phyloP scores from a whole-genome alignment of 768 basidiomycete species.

The Amanita exitialis region DNA sequence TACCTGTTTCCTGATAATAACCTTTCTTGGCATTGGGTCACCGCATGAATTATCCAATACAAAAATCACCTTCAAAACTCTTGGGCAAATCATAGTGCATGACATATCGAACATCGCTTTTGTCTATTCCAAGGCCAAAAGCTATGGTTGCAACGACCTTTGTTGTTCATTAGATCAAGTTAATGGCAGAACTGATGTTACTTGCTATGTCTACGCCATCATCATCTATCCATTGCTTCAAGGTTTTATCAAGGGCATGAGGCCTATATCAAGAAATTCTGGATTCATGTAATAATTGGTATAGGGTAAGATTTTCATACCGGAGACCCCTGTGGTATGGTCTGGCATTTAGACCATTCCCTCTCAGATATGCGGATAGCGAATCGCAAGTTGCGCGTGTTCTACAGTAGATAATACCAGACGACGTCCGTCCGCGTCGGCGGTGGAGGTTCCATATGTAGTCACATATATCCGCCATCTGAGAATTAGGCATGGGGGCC shows the following conservation, averaged over 20 bases:
- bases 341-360: constrained; percentile 54
- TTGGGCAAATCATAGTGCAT: constrained; percentile 79
- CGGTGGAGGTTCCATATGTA: constrained; percentile 58
- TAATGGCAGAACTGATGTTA: not conserved
- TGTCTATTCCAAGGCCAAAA: constrained; percentile 85
- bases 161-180: not conserved
- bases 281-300: not conserved
- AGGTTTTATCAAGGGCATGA: constrained; percentile 43
- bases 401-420: constrained; percentile 77
- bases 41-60: not conserved
- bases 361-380: constrained; percentile 51
- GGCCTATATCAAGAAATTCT: constrained; percentile 21
- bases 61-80: constrained; percentile 62
- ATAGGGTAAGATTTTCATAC: constrained; percentile 22
- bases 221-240: constrained; percentile 46
- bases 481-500: constrained; percentile 34
- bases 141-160: constrained; percentile 76
- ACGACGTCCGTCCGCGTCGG: constrained; percentile 47
- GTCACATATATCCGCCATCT: constrained; percentile 56
- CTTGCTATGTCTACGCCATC: constrained; percentile 57
- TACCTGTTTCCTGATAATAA: constrained; percentile 84
- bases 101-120: constrained; percentile 69
- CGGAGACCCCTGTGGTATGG: constrained; percentile 70
- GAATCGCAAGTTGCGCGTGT: constrained; percentile 56
- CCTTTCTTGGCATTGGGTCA: constrained; percentile 29